A percentile compares a stretch with the other conserved stretches of the same genome.
phyloP scores from a whole-genome alignment of 306 rosid species.

The Chamaecrista fasciculata region DNA sequence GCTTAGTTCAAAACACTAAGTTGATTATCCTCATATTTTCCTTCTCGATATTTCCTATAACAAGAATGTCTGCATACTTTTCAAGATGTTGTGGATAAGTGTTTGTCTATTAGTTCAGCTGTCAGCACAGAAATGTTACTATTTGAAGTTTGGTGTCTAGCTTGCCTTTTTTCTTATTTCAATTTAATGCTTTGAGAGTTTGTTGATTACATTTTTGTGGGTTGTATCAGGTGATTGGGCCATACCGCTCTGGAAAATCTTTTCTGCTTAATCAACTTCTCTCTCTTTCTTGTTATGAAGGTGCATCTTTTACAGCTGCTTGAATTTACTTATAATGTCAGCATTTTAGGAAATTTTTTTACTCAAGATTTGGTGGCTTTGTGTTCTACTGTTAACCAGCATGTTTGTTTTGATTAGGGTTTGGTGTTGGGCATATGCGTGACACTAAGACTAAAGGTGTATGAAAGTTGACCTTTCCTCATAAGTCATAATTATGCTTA shows the following conservation, averaged over 20 bases:
- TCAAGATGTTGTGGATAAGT: background rate
- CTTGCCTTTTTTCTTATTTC: background rate
- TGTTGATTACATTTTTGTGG: conserved; percentile 23
- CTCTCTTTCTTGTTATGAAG: conserved; percentile 95
- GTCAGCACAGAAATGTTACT: background rate
- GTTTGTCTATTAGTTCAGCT: background rate
- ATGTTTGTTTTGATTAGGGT: too few species aligned
- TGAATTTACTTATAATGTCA: background rate
- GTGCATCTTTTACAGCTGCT: conserved; percentile 38
- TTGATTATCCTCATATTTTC: background rate
- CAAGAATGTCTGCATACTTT: conserved; percentile 9
- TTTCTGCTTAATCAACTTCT: conserved; percentile 96
- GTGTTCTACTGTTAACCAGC: too few species aligned
- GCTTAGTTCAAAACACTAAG: background rate
- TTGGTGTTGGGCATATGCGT: too few species aligned
- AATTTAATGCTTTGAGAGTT: background rate
- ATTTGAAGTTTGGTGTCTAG: background rate
- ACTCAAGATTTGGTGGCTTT: conserved; percentile 23
- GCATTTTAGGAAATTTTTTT: conserved; percentile 3
- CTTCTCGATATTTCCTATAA: background rate
- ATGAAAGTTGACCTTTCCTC: conserved; percentile 8
- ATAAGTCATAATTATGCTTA: conserved; percentile 34
- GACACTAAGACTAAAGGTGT: too few species aligned
- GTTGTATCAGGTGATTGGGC: conserved; percentile 83
- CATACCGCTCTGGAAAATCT: conserved; percentile 94